These are phyloP conservation scores for Lophium mytilinum DNA, from an alignment of 495 filamentous ascomycete species.

Conservation along the genomic window DNA sequence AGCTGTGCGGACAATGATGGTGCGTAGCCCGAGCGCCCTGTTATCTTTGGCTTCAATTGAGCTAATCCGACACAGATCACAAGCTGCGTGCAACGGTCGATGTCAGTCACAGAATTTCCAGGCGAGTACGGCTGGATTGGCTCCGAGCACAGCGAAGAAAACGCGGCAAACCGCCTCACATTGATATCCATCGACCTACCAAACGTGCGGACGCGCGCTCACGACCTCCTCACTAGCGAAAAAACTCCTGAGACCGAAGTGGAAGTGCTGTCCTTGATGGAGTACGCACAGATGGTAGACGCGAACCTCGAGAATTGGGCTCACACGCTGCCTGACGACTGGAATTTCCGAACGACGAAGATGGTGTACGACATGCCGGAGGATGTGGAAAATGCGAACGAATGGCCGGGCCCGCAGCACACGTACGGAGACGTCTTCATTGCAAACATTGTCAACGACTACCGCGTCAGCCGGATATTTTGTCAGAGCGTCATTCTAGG, in stretches of 20 bases:
- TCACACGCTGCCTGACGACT: constrained; percentile 20
- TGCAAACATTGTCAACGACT: constrained; percentile 28
- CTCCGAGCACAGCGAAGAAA: constrained; percentile 17
- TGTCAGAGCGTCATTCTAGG: constrained; percentile 26
- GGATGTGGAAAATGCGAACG: constrained; percentile 9
- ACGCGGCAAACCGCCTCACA: constrained; percentile 29
- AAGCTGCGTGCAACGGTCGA: constrained; percentile 25
- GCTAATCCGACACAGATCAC: constrained; percentile 21
- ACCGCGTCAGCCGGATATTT: constrained; percentile 30
- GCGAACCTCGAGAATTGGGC: constrained; percentile 24
- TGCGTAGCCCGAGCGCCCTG: constrained; percentile 3
- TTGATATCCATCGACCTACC: constrained; percentile 26
- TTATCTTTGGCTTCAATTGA: background rate
- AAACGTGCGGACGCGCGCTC: constrained; percentile 19
- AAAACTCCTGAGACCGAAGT: background rate
- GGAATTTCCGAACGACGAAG: constrained; percentile 16
- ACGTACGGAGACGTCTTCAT: constrained; percentile 27
- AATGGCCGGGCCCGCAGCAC: constrained; percentile 28
- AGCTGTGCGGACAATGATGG: constrained; percentile 30
- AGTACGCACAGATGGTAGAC: constrained; percentile 24
- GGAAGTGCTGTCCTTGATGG: constrained; percentile 16
- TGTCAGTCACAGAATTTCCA: constrained; percentile 27
- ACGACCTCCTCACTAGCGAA: constrained; percentile 3
- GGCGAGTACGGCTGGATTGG: constrained; percentile 21
- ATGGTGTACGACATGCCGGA: constrained; percentile 19